Percentiles rank a stretch among this genome's conserved stretches.
phyloP scores from a whole-genome alignment of 176 grass and related monocot species.

The Oryza rufipogon region DNA sequence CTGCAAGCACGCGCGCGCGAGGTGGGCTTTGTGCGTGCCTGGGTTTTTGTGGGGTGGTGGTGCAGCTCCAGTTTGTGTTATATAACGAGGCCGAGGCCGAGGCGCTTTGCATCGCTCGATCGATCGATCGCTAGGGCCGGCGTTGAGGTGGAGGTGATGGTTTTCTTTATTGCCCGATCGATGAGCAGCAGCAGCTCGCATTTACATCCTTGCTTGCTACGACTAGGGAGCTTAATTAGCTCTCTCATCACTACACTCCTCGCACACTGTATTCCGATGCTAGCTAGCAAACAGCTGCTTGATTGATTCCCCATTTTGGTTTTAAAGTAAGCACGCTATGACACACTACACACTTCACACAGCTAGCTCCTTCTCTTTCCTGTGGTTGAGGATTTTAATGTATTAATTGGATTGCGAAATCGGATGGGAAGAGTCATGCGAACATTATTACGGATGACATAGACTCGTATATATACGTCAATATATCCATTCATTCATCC shows the following conservation, averaged over 20 bases:
- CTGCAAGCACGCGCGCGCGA: background rate
- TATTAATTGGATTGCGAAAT: conserved; percentile 59
- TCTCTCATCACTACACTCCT: background rate
- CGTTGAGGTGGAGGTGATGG: conserved; percentile 49
- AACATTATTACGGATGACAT: conserved; percentile 27
- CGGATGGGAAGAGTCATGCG: conserved; percentile 25
- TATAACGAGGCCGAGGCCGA: conserved; percentile 56
- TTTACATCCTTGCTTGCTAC: background rate
- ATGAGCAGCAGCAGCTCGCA: conserved; percentile 32
- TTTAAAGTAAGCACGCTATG: background rate
- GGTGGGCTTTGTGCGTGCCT: conserved; percentile 17
- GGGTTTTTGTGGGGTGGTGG: conserved; percentile 56
- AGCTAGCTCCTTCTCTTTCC: conserved; percentile 33
- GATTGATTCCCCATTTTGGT: conserved; percentile 1
- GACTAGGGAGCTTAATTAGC: too few species aligned
- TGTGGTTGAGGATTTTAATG: conserved; percentile 41
- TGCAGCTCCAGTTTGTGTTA: conserved; percentile 53
- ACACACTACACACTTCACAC: background rate
- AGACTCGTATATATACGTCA: background rate
- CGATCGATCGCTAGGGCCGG: background rate
- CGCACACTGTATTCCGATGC: background rate
- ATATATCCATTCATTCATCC: background rate
- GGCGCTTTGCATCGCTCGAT: background rate
- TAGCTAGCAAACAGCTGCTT: background rate
- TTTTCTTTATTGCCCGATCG: conserved; percentile 71